A percentile compares a stretch with the other conserved stretches of the same genome.
These are phyloP conservation scores for Collariella sp. DNA, from an alignment of 495 filamentous ascomycete species.

Conservation along the genomic window DNA sequence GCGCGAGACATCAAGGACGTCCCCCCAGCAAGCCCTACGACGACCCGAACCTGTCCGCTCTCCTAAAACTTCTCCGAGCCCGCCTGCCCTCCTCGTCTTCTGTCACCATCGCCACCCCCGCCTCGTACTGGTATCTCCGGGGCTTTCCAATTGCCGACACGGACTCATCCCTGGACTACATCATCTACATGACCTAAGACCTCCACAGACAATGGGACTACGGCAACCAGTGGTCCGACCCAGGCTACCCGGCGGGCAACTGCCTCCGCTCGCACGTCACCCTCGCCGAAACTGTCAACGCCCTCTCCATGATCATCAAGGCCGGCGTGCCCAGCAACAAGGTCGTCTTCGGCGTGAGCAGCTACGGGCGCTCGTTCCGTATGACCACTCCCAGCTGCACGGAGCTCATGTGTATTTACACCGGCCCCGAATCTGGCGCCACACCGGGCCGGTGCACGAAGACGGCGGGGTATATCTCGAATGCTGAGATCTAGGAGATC, in stretches of 20 bases:
- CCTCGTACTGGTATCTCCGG: slow-evolving; percentile 13
- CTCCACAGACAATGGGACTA: slow-evolving; percentile 22
- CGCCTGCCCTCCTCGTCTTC: slow-evolving; percentile 15
- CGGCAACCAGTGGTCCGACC: neutral
- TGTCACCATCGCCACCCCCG: slow-evolving; percentile 18
- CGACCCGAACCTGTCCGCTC: slow-evolving; percentile 17
- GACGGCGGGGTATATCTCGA: slow-evolving; percentile 3
- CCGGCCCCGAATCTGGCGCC: slow-evolving; percentile 4
- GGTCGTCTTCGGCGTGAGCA: slow-evolving; percentile 30
- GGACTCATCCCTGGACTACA: slow-evolving; percentile 19
- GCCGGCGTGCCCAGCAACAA: slow-evolving; percentile 36
- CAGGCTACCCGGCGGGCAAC: slow-evolving; percentile 31
- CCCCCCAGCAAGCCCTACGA: slow-evolving; percentile 13
- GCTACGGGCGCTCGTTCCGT: slow-evolving; percentile 33
- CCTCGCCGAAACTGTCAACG: slow-evolving; percentile 32
- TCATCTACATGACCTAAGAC: slow-evolving; percentile 30
- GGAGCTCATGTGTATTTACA: neutral
- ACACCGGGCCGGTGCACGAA: slow-evolving; percentile 6
- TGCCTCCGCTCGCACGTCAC: slow-evolving; percentile 40
- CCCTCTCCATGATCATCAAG: slow-evolving; percentile 42
- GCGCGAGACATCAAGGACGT: slow-evolving; percentile 24
- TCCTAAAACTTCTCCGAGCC: slow-evolving; percentile 14
- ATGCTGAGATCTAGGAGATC: slow-evolving; percentile 12
- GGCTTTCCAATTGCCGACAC: slow-evolving; percentile 17
- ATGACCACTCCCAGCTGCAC: slow-evolving; percentile 11